Evolutionary conservation across 805 yeast species (phyloP).

Genomic region (Tetrapisispora arboricola): DNA sequence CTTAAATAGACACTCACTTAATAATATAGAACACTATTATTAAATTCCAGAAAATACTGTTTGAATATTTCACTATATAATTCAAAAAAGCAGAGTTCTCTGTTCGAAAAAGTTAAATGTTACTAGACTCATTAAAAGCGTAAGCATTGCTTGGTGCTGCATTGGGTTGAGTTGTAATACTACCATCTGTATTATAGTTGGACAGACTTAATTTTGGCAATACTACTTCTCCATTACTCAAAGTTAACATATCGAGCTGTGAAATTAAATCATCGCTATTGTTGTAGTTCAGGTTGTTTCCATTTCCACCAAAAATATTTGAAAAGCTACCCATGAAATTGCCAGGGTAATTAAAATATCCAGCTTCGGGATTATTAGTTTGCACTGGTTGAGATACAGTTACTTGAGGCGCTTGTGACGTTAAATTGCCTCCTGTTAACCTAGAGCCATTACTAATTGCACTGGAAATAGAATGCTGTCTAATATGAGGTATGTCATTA

Average conservation of each 20-base stretch:
- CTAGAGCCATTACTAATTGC: constrained; percentile 24
- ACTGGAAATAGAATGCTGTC: constrained; percentile 26
- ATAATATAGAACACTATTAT: background rate
- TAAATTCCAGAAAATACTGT: background rate
- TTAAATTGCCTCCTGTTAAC: constrained; percentile 10
- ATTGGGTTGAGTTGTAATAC: background rate
- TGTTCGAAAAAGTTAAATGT: background rate
- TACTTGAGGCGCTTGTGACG: background rate
- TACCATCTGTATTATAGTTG: constrained; percentile 9
- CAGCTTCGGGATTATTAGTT: background rate
- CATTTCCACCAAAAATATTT: constrained; percentile 1
- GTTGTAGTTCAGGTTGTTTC: constrained; percentile 8
- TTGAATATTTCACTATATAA: background rate
- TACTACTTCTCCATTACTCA: constrained; percentile 23
- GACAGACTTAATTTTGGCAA: constrained; percentile 25
- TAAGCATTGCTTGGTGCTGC: background rate
- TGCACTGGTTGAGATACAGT: background rate
- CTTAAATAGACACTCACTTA: background rate
- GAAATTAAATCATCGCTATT: constrained; percentile 19
- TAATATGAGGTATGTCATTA: constrained; percentile 18
- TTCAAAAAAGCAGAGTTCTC: too few relatives aligned
- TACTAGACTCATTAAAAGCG: background rate
- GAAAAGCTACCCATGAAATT: constrained; percentile 28
- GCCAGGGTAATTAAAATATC: constrained; percentile 26
- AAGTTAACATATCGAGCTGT: constrained; percentile 22